A percentile compares a stretch with the other conserved stretches of the same genome.
These are phyloP conservation scores for Phytopythium helicoides DNA, from an alignment of 352 stramenopile genomes.

Conservation along the genomic window DNA sequence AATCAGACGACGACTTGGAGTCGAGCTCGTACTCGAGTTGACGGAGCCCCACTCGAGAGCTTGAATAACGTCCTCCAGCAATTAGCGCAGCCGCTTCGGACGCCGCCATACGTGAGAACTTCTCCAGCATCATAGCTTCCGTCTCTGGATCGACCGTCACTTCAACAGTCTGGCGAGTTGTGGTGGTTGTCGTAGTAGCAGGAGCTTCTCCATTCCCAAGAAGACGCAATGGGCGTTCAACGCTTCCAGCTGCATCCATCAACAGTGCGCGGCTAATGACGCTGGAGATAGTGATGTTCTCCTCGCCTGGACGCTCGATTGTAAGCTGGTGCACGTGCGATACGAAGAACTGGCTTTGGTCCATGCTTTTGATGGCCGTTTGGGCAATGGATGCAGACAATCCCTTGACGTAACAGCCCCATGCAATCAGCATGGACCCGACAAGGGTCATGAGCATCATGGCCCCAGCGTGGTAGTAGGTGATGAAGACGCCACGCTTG, in stretches of 20 bases:
- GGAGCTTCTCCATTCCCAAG: constrained; percentile 43
- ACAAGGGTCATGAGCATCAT: constrained; percentile 49
- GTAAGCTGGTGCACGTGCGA: constrained; percentile 66
- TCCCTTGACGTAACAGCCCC: constrained; percentile 74
- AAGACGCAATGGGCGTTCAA: constrained; percentile 28
- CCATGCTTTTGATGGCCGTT: constrained; percentile 60
- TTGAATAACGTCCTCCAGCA: constrained; percentile 20
- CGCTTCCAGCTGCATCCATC: constrained; percentile 35
- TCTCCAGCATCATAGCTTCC: constrained; percentile 59
- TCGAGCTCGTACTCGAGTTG: constrained; percentile 35
- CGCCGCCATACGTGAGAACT: constrained; percentile 58
- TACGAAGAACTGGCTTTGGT: constrained; percentile 59
- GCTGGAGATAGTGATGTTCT: constrained; percentile 78
- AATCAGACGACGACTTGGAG: constrained; percentile 17
- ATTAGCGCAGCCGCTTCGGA: constrained; percentile 45
- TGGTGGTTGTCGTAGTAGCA: not conserved
- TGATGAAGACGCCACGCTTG: constrained; percentile 78
- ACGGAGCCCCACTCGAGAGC: constrained; percentile 29
- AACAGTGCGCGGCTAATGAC: constrained; percentile 61
- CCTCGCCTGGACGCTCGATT: constrained; percentile 60
- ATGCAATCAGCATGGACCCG: constrained; percentile 55
- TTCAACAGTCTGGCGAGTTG: constrained; percentile 2
- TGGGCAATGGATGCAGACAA: constrained; percentile 64
- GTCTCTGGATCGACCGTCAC: constrained; percentile 37
- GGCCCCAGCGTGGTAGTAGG: constrained; percentile 67